A percentile compares a stretch with the other conserved stretches of the same genome.
Evolutionary conservation across 1,284 basidiomycete species (phyloP).

Genomic region (Rugosomyces carneus): DNA sequence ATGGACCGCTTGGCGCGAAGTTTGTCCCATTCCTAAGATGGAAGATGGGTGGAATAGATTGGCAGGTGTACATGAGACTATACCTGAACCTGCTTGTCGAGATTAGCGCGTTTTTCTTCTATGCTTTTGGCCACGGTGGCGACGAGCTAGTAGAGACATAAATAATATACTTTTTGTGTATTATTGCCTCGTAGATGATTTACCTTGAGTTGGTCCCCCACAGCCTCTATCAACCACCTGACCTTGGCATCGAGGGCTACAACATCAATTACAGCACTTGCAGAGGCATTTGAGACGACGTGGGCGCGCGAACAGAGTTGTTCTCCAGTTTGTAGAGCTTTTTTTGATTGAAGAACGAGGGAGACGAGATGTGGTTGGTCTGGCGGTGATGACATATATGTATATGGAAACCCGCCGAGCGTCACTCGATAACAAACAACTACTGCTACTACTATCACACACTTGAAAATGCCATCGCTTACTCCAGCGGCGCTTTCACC

Average conservation of each 20-base stretch:
- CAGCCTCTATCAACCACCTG: conserved; percentile 65
- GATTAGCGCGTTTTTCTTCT: conserved; percentile 55
- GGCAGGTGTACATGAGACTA: no score
- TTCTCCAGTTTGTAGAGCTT: conserved; percentile 70
- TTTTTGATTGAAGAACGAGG: conserved; percentile 74
- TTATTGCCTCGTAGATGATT: no score
- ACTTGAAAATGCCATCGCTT: conserved; percentile 2
- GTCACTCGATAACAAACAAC: not conserved
- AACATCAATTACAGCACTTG: conserved; percentile 59
- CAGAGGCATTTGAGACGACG: conserved; percentile 51
- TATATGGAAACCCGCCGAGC: not conserved
- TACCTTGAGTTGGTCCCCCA: conserved; percentile 71
- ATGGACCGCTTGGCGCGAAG: conserved; percentile 50
- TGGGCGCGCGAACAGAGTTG: conserved; percentile 64
- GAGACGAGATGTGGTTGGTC: conserved; percentile 49
- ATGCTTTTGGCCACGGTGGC: conserved; percentile 65
- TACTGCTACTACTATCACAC: not conserved
- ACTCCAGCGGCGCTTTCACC: not conserved
- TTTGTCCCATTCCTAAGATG: conserved; percentile 61
- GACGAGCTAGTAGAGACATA: conserved; percentile 52
- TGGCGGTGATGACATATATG: conserved; percentile 18
- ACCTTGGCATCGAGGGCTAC: conserved; percentile 73
- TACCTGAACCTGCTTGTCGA: conserved; percentile 59
- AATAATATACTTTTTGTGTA: no score
- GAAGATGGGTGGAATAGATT: not conserved